Evolutionary conservation across 805 yeast genomes (phyloP), one percentile per base, ranked within the genome.

Genomic region (Sugiyamaella marilandica): DNA sequence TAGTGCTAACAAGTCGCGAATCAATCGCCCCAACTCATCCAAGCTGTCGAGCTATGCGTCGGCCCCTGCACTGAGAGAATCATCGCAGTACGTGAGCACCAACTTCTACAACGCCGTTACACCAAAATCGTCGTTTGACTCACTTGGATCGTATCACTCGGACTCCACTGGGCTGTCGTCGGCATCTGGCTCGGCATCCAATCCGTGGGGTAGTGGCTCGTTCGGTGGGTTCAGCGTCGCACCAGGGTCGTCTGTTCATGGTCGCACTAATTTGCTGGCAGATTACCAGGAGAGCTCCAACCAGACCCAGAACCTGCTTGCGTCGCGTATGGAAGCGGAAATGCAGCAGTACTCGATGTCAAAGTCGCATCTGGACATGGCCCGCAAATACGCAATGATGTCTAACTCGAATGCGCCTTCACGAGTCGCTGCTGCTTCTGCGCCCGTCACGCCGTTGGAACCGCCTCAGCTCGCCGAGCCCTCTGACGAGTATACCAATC

Each of bases 401-500:
- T 8, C 34, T 7, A 41, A 14, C 36, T 34, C 33, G 45, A 45
- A 5, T 45, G 14, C 26, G 2, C 36, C 41, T 10, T 33, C 9
- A 11, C 53, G 32, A 26, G 21, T 32, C 18, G 29, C 36, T 18
- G 13, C 29, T 9, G 35, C 14, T 18, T 24, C 34, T 13, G 44
- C 41, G 5, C 16, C 41, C 45, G 33, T 33, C n/a, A 45, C 45
- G 8, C 32, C 49, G 21, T 19, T 29, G 35, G 29, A 11, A 10
- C 31, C 47, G n/a, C 29, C 19, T 7, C 45, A 33, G 29, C 11
- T 34, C 9, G 18, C 56, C 11, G 61, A 59, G 32, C 55, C 62
- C 5, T 54, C 55, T 10, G 48, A 77, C 35, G 66, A 82, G 21
- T 82, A 80, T 55, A 69, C 69, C 45, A 78, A 73, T 56, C 66